Evolutionary conservation across 1,284 basidiomycete genomes (phyloP).

Genomic region (Entoloma clypeatum): DNA sequence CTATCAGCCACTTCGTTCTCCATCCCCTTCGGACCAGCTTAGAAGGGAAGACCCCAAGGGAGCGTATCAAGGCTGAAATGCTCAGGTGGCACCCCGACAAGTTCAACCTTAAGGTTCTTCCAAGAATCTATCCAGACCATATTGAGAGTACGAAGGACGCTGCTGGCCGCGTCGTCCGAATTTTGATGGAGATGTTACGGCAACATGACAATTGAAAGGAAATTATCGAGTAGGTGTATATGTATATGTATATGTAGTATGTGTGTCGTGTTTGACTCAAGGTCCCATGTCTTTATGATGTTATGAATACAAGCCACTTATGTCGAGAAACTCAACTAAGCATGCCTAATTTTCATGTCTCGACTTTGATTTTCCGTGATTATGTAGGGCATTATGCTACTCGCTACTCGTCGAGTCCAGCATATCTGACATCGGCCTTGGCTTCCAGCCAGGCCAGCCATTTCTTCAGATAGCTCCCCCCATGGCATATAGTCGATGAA

Average conservation of each 20-base stretch:
- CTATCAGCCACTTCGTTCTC: constrained; percentile 37
- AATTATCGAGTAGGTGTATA: too few relatives aligned
- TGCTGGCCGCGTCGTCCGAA: constrained; percentile 44
- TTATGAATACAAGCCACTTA: too few relatives aligned
- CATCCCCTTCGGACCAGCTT: constrained; percentile 28
- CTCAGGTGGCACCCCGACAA: constrained; percentile 55
- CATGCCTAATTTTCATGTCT: too few relatives aligned
- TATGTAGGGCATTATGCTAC: too few relatives aligned
- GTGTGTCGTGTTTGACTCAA: too few relatives aligned
- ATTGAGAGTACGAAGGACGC: constrained; percentile 40
- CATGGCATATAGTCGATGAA: constrained; percentile 82
- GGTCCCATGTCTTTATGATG: too few relatives aligned
- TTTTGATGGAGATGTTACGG: constrained; percentile 27
- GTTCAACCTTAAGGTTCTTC: constrained; percentile 37
- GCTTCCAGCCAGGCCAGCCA: constrained; percentile 91
- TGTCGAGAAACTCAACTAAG: too few relatives aligned
- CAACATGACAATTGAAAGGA: too few relatives aligned
- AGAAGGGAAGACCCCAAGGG: constrained; percentile 31
- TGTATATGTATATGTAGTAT: too few relatives aligned
- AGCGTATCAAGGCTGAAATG: constrained; percentile 41
- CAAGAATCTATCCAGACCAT: constrained; percentile 42
- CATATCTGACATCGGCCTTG: constrained; percentile 86
- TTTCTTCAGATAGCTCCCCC: constrained; percentile 76
- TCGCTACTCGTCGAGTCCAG: constrained; percentile 50
- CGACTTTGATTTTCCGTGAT: too few relatives aligned